Evolutionary conservation across 192 early-diverging fungal genomes (phyloP), one percentile per base, ranked within the genome.

Genomic region (Thamnidium elegans): DNA sequence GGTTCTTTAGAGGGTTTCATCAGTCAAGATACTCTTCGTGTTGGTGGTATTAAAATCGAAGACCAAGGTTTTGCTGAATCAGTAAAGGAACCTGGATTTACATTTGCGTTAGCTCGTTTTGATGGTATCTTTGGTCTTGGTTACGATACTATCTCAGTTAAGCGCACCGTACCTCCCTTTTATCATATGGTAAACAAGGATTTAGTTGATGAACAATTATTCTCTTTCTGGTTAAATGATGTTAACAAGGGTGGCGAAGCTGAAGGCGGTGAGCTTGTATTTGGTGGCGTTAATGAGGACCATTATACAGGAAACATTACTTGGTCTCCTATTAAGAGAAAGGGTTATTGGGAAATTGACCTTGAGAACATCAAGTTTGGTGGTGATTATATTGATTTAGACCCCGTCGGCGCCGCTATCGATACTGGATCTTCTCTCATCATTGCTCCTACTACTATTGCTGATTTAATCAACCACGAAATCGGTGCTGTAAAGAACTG

Each of bases 341-440:
- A 94, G 80, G 95, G 86, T 1, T 99, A 99, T 82, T 99, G 97
- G 97, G 97, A 99, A 79, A 93, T 98, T 50, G 87, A 89, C 19
- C 78, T 99, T 15, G 79, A 89, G 61, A 81, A 86, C 65, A 83
- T 93, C 54, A 83, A 77, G 50, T 84, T 98, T 62, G 94, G 89
- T 65, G 90, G 87, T 45, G 85, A 89, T 30, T 80, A 86, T 44
- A 69, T 94, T 64, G 72, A 86, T 30, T 39, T 96, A 47, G 80
- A 81, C 11, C 77, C 81, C 55, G 76, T 79, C 8, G 86, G 88
- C 17, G 92, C 94, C 8, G 93, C 93, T 23, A 96, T 97, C 67
- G 93, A 97, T 74, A 96, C 95, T 11, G 94, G 94, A 7, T 84
- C 90, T 42, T 96, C 93, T 45, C 79, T 99, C 63, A 81, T 97